Evolutionary conservation across 495 filamentous ascomycete genomes (phyloP).

Genomic region (Pyrenula aspistea): DNA sequence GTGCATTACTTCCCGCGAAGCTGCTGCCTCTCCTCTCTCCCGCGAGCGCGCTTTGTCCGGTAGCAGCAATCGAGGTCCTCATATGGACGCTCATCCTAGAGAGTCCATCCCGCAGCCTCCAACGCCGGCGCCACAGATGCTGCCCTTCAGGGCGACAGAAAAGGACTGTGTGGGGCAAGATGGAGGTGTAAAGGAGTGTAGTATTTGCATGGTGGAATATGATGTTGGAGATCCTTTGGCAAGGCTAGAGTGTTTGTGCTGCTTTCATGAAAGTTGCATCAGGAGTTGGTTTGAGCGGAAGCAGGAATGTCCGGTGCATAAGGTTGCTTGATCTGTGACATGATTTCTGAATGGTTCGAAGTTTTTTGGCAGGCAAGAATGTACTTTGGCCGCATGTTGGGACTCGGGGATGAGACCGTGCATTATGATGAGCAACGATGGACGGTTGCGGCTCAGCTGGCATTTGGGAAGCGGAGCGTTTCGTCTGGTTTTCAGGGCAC

Average conservation of each 20-base stretch:
- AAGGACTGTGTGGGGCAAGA: conserved; percentile 77
- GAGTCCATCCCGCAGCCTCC: conserved; percentile 3
- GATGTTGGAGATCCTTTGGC: conserved; percentile 73
- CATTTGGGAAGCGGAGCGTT: too few relatives aligned
- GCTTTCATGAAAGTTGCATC: conserved; percentile 71
- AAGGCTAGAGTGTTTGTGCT: conserved; percentile 81
- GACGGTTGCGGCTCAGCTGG: too few relatives aligned
- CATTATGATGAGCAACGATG: too few relatives aligned
- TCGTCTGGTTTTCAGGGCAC: too few relatives aligned
- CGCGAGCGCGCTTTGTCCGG: conserved; percentile 10
- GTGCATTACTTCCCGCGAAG: conserved; percentile 46
- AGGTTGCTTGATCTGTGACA: conserved; percentile 20
- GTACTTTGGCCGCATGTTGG: too few relatives aligned
- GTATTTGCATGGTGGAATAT: conserved; percentile 95
- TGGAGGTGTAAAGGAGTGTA: conserved; percentile 56
- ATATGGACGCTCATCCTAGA: too few relatives aligned
- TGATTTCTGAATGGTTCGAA: too few relatives aligned
- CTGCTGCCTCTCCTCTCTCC: conserved; percentile 11
- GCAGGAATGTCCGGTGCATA: conserved; percentile 42
- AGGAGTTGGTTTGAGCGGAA: conserved; percentile 42
- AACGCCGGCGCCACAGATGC: conserved; percentile 32
- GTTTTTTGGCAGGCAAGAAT: too few relatives aligned
- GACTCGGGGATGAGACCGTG: too few relatives aligned
- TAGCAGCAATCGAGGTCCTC: background rate
- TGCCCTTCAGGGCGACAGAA: conserved; percentile 71